Base-by-base conservation (phyloP, 805 yeast species). In the Metschnikowia peoriensis region DNA sequence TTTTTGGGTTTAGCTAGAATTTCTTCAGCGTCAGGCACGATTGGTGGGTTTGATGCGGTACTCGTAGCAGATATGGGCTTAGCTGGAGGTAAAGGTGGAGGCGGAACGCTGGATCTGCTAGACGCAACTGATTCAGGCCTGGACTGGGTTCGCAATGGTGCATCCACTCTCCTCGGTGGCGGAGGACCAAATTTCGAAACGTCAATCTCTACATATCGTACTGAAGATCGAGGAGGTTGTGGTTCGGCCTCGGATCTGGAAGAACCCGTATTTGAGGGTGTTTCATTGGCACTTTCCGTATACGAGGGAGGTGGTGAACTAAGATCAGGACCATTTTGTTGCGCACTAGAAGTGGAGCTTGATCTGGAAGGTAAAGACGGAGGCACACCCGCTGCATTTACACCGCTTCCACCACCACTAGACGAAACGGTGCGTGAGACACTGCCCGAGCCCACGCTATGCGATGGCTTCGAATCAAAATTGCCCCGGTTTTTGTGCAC, bases 111-210 rank as follows among this genome's bases (percentile, higher is more conserved):
- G n/a, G 34, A 38, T 17, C 44, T 16, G 11, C 17, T 17, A 22
- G 46, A 29, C 6, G 44, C 14, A 7, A 39, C 42, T 9, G 42
- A 39, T 32, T 28, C 35, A 28, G 44, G 12, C 4, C 44, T 41
- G 15, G 44, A 17, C 27, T 6, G 9, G 17, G 12, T 16, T 27
- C 10, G 9, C 14, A 16, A 6, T 43, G 29, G 43, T 28, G 49
- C 40, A 44, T 47, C 49, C 12, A 27, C 49, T 9, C 51, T 41
- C 27, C 63, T 68, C 4, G 82, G 82, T 2, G 80, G 80, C 7
- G 82, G 81, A 2, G 81, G 77, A 1, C 76, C 82, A 53, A 68
- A 66, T 34, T 67, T 69, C 35, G 63, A 57, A 11, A 67, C 54
- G 56, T 77, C 77, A 39, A 75, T 63, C 5, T 72, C 74, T 62